Percentiles rank a stretch among this genome's conserved stretches.
Evolutionary conservation across 164 flowering plant species (phyloP).

Genomic region (Vitis amurensis): DNA sequence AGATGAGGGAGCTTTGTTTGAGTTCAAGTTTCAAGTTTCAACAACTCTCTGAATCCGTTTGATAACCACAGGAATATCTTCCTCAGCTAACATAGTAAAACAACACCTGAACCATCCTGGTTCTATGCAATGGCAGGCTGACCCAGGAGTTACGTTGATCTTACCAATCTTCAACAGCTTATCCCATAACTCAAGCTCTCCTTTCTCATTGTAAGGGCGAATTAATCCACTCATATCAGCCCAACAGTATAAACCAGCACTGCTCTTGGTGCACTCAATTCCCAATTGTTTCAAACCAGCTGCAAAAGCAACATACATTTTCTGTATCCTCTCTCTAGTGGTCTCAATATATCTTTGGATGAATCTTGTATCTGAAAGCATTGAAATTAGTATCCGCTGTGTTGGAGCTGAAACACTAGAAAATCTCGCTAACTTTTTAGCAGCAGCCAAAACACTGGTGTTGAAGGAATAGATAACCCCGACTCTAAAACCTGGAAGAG

Average conservation of each 20-base stretch:
- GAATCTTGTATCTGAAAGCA: slow-evolving; percentile 65
- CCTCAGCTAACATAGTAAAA: slow-evolving; percentile 48
- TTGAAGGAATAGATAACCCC: slow-evolving; percentile 69
- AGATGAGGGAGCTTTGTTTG: background rate
- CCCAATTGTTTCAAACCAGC: slow-evolving; percentile 48
- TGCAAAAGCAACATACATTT: slow-evolving; percentile 43
- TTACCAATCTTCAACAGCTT: slow-evolving; percentile 49
- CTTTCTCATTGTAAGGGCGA: slow-evolving; percentile 46
- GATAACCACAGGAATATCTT: slow-evolving; percentile 51
- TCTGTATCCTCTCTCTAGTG: slow-evolving; percentile 39
- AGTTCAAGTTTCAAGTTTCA: slow-evolving; percentile 7
- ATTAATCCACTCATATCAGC: slow-evolving; percentile 57
- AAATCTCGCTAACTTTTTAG: slow-evolving; percentile 64
- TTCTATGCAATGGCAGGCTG: slow-evolving; percentile 72
- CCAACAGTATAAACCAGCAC: slow-evolving; percentile 71
- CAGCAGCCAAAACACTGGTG: slow-evolving; percentile 52
- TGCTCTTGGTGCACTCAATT: slow-evolving; percentile 49
- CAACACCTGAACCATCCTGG: slow-evolving; percentile 86
- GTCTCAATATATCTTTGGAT: slow-evolving; percentile 39
- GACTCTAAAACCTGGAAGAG: slow-evolving; percentile 71
- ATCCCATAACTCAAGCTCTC: slow-evolving; percentile 63
- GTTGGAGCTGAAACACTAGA: slow-evolving; percentile 66
- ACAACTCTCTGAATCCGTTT: slow-evolving; percentile 42
- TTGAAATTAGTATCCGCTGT: slow-evolving; percentile 48
- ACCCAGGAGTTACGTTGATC: slow-evolving; percentile 68